Conservation (phyloP, 2,329 filamentous ascomycete species). For the Fusarium sp. region DNA sequence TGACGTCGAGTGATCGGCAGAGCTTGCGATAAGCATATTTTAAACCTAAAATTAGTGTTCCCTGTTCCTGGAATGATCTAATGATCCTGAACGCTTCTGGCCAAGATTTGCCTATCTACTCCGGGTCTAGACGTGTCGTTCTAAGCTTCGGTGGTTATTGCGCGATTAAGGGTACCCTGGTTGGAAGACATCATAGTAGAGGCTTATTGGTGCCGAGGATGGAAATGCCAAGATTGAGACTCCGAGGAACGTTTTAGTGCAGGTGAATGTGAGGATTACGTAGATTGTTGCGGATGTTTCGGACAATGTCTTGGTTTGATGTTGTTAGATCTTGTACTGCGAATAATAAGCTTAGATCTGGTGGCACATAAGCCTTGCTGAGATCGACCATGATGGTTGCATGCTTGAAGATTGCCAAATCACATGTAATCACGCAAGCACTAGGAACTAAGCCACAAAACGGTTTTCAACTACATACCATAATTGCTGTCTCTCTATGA, state of each 20-base stretch:
- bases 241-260: no score
- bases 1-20: slow-evolving; percentile 36
- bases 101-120: slow-evolving; percentile 10
- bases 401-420: neutral
- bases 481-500: neutral
- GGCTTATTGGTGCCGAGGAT: neutral
- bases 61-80: slow-evolving; percentile 1
- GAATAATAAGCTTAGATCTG: neutral
- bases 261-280: neutral
- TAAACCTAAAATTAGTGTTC: slow-evolving; percentile 22
- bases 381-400: neutral
- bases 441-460: neutral
- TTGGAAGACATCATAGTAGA: slow-evolving; percentile 22
- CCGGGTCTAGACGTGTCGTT: no score
- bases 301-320: neutral
- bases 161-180: neutral
- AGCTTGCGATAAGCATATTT: slow-evolving; percentile 36
- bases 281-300: neutral
- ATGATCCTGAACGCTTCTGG: neutral
- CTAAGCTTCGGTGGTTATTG: neutral
- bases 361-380: neutral
- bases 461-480: neutral
- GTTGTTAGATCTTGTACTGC: neutral
- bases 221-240: neutral
- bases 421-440: neutral